Conservation (phyloP, 129 eudicot species). For the Tagetes erecta region DNA sequence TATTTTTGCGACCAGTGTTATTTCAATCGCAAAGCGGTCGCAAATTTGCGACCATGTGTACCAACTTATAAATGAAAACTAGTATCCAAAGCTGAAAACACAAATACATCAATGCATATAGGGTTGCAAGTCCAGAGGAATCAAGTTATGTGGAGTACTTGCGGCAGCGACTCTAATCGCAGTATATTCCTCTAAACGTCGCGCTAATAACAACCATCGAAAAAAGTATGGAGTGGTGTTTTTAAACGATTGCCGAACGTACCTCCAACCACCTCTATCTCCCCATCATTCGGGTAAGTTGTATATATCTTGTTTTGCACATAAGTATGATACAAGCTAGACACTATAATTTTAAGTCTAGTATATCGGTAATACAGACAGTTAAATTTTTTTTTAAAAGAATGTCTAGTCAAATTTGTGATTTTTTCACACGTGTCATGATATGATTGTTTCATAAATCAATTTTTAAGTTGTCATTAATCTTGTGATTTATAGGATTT, state of each 20-base stretch:
- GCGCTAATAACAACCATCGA: constrained; percentile 7
- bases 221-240: constrained; percentile 57
- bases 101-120: neutral
- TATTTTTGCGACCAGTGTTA: too few relatives aligned
- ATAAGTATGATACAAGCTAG: too few relatives aligned
- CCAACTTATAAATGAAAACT: too few relatives aligned
- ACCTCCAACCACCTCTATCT: constrained; percentile 49
- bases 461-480: neutral
- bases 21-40: too few relatives aligned
- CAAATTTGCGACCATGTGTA: too few relatives aligned
- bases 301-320: neutral
- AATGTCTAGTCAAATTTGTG: too few relatives aligned
- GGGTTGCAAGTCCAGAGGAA: constrained; percentile 59
- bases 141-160: constrained; percentile 55
- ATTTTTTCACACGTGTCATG: too few relatives aligned
- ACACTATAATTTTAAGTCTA: too few relatives aligned
- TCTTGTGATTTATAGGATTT: constrained; percentile 38
- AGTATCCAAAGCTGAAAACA: too few relatives aligned
- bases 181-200: constrained; percentile 39
- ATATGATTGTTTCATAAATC: too few relatives aligned
- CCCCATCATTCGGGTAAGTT: constrained; percentile 39
- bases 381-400: too few relatives aligned
- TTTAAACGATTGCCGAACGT: constrained; percentile 51
- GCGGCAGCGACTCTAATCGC: constrained; percentile 47
- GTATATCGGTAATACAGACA: too few relatives aligned